Conservation (phyloP, 2,329 filamentous ascomycete genomes). For the Pseudogymnoascus sp. region DNA sequence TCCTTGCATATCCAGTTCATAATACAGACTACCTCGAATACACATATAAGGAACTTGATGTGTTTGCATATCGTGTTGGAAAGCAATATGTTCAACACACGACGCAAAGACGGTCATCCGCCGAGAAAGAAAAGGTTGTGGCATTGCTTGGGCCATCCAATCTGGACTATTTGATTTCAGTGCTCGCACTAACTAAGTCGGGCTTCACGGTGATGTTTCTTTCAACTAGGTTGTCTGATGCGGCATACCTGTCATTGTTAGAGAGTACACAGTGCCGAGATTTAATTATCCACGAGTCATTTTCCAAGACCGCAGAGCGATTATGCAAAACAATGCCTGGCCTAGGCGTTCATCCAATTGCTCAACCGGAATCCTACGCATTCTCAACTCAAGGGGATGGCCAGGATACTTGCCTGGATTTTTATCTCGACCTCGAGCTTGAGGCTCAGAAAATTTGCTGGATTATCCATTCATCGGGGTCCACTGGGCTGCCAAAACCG, state of each 20-base stretch:
- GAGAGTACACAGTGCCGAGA: conserved; percentile 31
- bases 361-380: conserved; percentile 44
- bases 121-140: conserved; percentile 32
- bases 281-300: conserved; percentile 21
- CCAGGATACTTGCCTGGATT: conserved; percentile 42
- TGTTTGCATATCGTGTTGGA: conserved; percentile 15
- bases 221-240: conserved; percentile 44
- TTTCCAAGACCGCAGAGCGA: conserved; percentile 21
- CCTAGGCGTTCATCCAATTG: conserved; percentile 29
- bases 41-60: conserved; percentile 15
- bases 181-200: conserved; percentile 44
- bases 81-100: conserved; percentile 12
- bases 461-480: conserved; percentile 37
- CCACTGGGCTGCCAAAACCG: conserved; percentile 53
- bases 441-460: conserved; percentile 20
- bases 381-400: conserved; percentile 43
- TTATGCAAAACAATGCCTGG: conserved; percentile 20
- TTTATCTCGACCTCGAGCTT: conserved; percentile 31
- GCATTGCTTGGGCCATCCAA: conserved; percentile 42
- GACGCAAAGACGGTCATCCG: conserved; percentile 15
- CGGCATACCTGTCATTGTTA: conserved; percentile 42
- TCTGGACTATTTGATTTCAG: conserved; percentile 44
- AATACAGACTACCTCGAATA: conserved; percentile 17
- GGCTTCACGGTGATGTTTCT: conserved; percentile 47
- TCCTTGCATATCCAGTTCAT: conserved; percentile 14